Percentiles rank a stretch among this genome's conserved stretches.
These are phyloP conservation scores for Penicillium mononematosum DNA, from an alignment of 495 filamentous ascomycete species.

Conservation along the genomic window DNA sequence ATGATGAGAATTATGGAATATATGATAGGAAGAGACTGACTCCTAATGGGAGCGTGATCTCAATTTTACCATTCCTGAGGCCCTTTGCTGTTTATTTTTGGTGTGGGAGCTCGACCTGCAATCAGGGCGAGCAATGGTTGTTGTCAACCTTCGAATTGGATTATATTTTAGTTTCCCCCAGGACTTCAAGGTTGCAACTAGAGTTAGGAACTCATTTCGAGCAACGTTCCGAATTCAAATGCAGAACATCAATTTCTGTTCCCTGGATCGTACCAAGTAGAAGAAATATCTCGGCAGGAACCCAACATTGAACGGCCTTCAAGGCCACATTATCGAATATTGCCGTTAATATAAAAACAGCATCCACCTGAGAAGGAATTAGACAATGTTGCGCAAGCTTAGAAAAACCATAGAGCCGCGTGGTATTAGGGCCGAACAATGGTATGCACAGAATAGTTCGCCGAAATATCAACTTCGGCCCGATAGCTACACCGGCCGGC, in stretches of 20 bases:
- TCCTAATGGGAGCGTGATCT: constrained; percentile 53
- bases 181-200: not conserved
- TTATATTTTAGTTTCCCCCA: not conserved
- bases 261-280: not conserved
- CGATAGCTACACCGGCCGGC: not conserved
- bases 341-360: not conserved
- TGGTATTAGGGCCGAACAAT: not conserved
- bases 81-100: constrained; percentile 25
- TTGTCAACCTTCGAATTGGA: not conserved
- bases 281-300: not conserved
- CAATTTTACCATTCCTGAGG: constrained; percentile 47
- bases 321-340: not conserved
- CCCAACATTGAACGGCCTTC: not conserved
- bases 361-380: not conserved
- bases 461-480: constrained; percentile 1
- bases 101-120: not conserved
- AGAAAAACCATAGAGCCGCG: not conserved
- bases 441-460: not conserved
- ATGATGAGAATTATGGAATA: constrained; percentile 54
- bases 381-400: not conserved
- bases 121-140: not conserved
- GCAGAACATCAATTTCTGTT: not conserved
- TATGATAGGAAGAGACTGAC: constrained; percentile 67
- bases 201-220: not conserved
- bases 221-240: not conserved